A percentile compares a stretch with the other conserved stretches of the same genome.
These are phyloP conservation scores for Sphaerobolus stellatus DNA, from an alignment of 1,284 basidiomycete genomes.

Conservation along the genomic window DNA sequence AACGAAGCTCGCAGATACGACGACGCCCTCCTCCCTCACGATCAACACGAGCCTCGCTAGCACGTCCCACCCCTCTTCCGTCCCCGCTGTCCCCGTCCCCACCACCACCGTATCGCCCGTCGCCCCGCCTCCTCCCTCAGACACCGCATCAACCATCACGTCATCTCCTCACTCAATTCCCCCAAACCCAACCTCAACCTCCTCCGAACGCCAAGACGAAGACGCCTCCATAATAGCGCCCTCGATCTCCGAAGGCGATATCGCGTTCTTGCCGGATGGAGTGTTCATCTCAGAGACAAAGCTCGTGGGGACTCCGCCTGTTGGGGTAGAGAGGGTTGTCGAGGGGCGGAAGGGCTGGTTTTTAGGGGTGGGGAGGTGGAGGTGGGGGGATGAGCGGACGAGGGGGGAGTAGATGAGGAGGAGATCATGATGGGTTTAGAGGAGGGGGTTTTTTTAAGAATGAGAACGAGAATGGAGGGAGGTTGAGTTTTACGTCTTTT, in stretches of 20 bases:
- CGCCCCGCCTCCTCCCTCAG: not conserved
- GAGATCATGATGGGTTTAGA: not conserved
- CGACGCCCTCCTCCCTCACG: too few species aligned
- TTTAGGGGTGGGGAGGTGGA: not conserved
- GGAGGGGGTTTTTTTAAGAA: not conserved
- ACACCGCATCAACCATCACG: not conserved
- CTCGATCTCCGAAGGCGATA: not conserved
- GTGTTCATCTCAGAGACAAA: not conserved
- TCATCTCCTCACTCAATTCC: not conserved
- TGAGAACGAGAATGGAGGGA: not conserved
- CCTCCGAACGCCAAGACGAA: not conserved
- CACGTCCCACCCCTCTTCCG: too few species aligned
- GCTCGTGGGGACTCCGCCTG: not conserved
- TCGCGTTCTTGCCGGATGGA: not conserved
- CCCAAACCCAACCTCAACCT: not conserved
- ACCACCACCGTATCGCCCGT: too few species aligned
- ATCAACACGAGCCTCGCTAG: too few species aligned
- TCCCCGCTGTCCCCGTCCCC: too few species aligned
- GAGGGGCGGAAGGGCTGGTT: not conserved
- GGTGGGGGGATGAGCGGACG: not conserved
- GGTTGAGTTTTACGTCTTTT: not conserved
- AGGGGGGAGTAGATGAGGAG: not conserved
- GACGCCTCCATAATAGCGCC: not conserved
- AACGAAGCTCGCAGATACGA: too few species aligned
- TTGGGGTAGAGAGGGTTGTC: not conserved